Percentiles rank a stretch among this genome's conserved stretches.
Conservation (phyloP, 257 asterid genomes). For the Eucommia ulmoides region DNA sequence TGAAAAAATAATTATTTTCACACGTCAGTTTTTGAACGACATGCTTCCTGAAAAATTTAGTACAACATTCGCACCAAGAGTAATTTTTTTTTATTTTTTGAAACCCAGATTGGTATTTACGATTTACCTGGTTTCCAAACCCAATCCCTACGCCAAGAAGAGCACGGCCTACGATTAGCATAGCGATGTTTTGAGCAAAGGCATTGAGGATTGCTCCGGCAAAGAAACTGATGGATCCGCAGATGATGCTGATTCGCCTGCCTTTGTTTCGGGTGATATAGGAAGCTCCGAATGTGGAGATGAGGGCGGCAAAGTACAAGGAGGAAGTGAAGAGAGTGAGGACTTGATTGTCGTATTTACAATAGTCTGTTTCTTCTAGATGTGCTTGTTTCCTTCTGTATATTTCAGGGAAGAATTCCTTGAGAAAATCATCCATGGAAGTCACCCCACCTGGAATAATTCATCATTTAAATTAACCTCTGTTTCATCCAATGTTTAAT, state of each 20-base stretch:
- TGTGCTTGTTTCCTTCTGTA: constrained; percentile 39
- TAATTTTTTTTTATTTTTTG: too few relatives aligned
- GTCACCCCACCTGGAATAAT: constrained; percentile 83
- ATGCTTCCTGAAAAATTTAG: too few relatives aligned
- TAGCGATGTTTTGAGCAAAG: constrained; percentile 33
- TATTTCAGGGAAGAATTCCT: constrained; percentile 56
- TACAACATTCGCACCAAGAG: too few relatives aligned
- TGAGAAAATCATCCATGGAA: constrained; percentile 67
- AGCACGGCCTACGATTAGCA: constrained; percentile 59
- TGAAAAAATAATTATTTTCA: too few relatives aligned
- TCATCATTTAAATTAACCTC: too few relatives aligned
- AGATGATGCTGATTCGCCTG: constrained; percentile 45
- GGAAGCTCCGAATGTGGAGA: constrained; percentile 59
- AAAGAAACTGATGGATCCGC: constrained; percentile 61
- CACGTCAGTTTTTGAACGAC: too few relatives aligned
- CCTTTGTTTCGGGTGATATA: constrained; percentile 49
- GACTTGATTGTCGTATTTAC: constrained; percentile 67
- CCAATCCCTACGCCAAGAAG: constrained; percentile 86
- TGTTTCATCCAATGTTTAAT: too few relatives aligned
- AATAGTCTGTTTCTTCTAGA: constrained; percentile 48
- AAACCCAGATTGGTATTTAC: too few relatives aligned
- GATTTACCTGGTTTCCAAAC: constrained; percentile 80
- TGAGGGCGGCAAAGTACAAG: constrained; percentile 57
- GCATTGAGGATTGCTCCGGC: constrained; percentile 57
- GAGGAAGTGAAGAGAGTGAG: constrained; percentile 81